Conservation (phyloP, 2,329 filamentous ascomycete species). For the Mollisia scopiformis region DNA sequence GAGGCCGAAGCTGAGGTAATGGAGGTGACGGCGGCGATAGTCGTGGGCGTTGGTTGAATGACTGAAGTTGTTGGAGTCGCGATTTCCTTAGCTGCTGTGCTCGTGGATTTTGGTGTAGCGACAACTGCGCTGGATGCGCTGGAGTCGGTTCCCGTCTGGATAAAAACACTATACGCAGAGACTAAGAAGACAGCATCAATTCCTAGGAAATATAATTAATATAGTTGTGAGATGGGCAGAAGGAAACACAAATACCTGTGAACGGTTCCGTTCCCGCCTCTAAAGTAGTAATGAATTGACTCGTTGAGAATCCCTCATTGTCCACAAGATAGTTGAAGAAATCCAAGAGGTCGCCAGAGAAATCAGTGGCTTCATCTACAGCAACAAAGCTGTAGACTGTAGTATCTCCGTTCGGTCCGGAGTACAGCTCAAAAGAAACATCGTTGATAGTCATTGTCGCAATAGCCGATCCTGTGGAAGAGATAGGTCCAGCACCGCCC, state of each 20-base stretch:
- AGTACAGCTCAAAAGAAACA: constrained; percentile 59
- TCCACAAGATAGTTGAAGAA: constrained; percentile 60
- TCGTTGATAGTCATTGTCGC: constrained; percentile 57
- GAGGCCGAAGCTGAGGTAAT: background rate
- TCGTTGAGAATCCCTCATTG: constrained; percentile 49
- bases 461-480: constrained; percentile 52
- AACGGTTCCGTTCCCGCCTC: constrained; percentile 59
- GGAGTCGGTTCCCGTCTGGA: background rate
- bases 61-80: too few species aligned
- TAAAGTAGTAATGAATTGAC: constrained; percentile 56
- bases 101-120: background rate
- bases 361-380: constrained; percentile 49
- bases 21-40: too few species aligned
- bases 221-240: background rate
- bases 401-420: constrained; percentile 61
- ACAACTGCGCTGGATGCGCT: background rate
- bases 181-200: constrained; percentile 47
- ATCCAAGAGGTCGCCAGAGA: constrained; percentile 57
- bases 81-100: too few species aligned
- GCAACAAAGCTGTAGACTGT: constrained; percentile 65
- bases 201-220: constrained; percentile 33
- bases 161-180: constrained; percentile 35
- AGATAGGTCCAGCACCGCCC: constrained; percentile 60
- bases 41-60: too few species aligned
- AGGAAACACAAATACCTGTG: background rate